phyloP scores from a whole-genome alignment of 2,329 filamentous ascomycete species.

The Alternaria burnsii region DNA sequence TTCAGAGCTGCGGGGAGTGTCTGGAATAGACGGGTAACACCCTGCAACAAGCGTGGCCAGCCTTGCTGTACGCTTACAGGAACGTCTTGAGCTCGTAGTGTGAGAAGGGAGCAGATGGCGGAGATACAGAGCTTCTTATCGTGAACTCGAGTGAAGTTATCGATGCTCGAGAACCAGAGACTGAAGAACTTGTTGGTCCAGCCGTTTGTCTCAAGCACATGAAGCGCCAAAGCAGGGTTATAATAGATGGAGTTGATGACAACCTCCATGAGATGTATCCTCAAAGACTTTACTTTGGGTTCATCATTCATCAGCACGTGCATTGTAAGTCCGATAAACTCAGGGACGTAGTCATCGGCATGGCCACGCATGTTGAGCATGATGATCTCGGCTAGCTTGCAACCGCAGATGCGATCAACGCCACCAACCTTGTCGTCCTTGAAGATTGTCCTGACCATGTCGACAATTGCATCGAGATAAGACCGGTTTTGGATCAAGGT shows the following conservation, averaged over 20 bases:
- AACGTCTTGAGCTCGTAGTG: slow-evolving; percentile 79
- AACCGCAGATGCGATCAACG: slow-evolving; percentile 94
- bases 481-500: slow-evolving; percentile 82
- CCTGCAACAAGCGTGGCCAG: slow-evolving; percentile 90
- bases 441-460: slow-evolving; percentile 97
- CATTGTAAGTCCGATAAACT: slow-evolving; percentile 93
- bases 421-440: slow-evolving; percentile 89
- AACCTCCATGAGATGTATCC: slow-evolving; percentile 98
- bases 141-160: slow-evolving; percentile 90
- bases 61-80: slow-evolving; percentile 92
- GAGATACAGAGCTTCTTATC: slow-evolving; percentile 99
- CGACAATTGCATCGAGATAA: slow-evolving; percentile 86
- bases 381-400: slow-evolving; percentile 95
- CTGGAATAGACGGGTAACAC: slow-evolving; percentile 90
- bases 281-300: slow-evolving; percentile 88
- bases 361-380: slow-evolving; percentile 93
- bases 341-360: slow-evolving; percentile 86
- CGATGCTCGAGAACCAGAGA: slow-evolving; percentile 96
- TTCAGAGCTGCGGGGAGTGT: slow-evolving; percentile 87
- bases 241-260: slow-evolving; percentile 98
- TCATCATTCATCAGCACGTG: slow-evolving; percentile 76
- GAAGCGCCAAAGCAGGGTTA: slow-evolving; percentile 84
- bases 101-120: slow-evolving; percentile 86
- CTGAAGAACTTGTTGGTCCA: slow-evolving; percentile 99
- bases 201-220: slow-evolving; percentile 85